These are phyloP conservation scores for Dioscorea zingiberensis DNA, from an alignment of 106 monocot species.

Conservation along the genomic window DNA sequence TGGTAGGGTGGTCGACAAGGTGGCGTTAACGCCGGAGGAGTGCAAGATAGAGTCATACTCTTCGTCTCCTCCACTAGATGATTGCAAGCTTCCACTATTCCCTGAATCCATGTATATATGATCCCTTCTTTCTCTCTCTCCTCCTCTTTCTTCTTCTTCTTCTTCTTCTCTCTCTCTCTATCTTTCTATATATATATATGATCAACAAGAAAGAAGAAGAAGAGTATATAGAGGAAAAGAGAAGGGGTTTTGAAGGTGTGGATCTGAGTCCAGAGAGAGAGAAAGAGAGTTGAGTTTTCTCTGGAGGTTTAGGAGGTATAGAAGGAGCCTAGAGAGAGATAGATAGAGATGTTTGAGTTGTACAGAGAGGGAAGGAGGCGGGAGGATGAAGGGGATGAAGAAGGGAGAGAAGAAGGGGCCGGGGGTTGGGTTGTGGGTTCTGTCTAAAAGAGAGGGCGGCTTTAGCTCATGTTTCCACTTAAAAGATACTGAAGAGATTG, in stretches of 20 bases:
- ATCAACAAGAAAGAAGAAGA: neutral
- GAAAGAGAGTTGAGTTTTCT: neutral
- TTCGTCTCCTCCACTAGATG: conserved; percentile 65
- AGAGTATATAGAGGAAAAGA: conserved; percentile 1
- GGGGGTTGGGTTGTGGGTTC: neutral
- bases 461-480: conserved; percentile 16
- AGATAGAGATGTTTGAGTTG: neutral
- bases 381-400: no score
- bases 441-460: conserved; percentile 10
- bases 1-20: neutral
- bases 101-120: conserved; percentile 60
- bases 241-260: no score
- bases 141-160: no score
- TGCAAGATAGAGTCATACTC: conserved; percentile 47
- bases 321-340: neutral
- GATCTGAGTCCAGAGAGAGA: no score
- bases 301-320: neutral
- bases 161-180: neutral
- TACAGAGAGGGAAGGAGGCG: neutral
- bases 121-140: no score
- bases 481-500: conserved; percentile 1
- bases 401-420: neutral
- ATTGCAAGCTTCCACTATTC: conserved; percentile 64
- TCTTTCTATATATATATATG: neutral
- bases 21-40: neutral